These are phyloP conservation scores for Karstenula rhodostoma DNA, from an alignment of 2,329 filamentous ascomycete genomes.

Conservation along the genomic window DNA sequence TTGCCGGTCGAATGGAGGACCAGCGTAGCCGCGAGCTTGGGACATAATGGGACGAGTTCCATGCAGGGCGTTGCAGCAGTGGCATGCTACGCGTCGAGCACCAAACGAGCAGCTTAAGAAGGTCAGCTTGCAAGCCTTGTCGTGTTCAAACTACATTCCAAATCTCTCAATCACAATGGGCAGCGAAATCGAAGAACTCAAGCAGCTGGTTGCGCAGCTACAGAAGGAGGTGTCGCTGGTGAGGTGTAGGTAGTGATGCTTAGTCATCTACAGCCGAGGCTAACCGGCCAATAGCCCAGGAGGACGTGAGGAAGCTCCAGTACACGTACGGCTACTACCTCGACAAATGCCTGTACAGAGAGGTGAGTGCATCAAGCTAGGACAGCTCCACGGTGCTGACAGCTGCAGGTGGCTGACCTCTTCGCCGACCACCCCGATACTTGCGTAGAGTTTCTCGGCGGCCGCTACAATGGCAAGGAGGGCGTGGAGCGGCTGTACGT, in stretches of 20 bases:
- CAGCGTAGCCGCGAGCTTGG: slow-evolving; percentile 20
- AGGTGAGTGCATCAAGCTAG: slow-evolving; percentile 45
- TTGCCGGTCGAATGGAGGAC: slow-evolving; percentile 25
- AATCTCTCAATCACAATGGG: slow-evolving; percentile 28
- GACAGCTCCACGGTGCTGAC: slow-evolving; percentile 13
- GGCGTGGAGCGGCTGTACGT: slow-evolving; percentile 63
- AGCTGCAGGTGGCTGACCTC: slow-evolving; percentile 48
- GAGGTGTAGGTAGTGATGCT: slow-evolving; percentile 31
- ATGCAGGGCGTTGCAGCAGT: slow-evolving; percentile 16
- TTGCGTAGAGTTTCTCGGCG: slow-evolving; percentile 65
- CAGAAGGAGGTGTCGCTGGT: slow-evolving; percentile 39
- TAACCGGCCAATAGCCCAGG: slow-evolving; percentile 54
- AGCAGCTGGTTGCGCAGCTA: slow-evolving; percentile 34
- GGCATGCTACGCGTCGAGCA: slow-evolving; percentile 14
- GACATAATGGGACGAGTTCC: slow-evolving; percentile 15
- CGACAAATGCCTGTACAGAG: slow-evolving; percentile 66
- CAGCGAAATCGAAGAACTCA: slow-evolving; percentile 41
- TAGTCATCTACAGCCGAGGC: slow-evolving; percentile 23
- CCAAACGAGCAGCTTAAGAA: slow-evolving; percentile 25
- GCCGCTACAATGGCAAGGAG: slow-evolving; percentile 61
- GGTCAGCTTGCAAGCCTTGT: slow-evolving; percentile 9
- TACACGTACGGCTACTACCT: slow-evolving; percentile 68
- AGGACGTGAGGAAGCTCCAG: slow-evolving; percentile 63
- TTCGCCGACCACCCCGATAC: slow-evolving; percentile 63
- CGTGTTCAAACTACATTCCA: background rate